Base-by-base conservation (phyloP, 2,329 filamentous ascomycete genomes). In the Alternaria consortialis region DNA sequence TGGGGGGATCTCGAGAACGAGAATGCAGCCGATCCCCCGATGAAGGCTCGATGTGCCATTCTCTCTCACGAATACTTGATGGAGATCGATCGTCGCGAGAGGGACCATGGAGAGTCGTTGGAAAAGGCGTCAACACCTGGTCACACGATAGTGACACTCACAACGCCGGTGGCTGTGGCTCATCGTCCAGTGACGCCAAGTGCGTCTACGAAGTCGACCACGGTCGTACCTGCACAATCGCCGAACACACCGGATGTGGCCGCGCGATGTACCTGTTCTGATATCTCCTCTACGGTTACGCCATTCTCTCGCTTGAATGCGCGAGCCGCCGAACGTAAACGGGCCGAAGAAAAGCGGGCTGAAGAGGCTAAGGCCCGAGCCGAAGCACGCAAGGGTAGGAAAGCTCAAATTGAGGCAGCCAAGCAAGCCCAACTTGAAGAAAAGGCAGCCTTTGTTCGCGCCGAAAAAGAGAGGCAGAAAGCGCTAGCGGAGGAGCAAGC, bases 1-100 rank as follows among this genome's bases (percentile, higher is more conserved):
- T 74, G 66, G 66, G 37, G 29, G 7, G 61, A 64, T n/a, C 31
- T 72, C 20, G 62, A 40, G 17, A 53, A 62, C 5, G 57, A 70
- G 40, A 53, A 67, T 32, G 46, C 44, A 32, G 11, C 34, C 23
- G 56, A 66, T 40, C 48, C 61, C 3, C 6, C 52, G 3, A 44
- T 68, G 50, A 53, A 50, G 7, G 63, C 58, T 23, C 48, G 67
- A 43, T 71, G 68, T 27, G 40, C 40, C 13, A 53, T 61, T 31
- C 59, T 58, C 32, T 56, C 64, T 32, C 40, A 67, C 29, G 64
- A 67, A 29, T 71, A 74, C 42, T 44, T 60, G 23, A 39, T 56
- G 8, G 70, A 70, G 54, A 46, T 72, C 7, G 23, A 29, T 2
- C 20, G 40, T 17, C 58, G 63, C 11, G 53, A 71, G 40, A 20